phyloP scores from a whole-genome alignment of 1,284 basidiomycete genomes.

The Lentinus polychrous region DNA sequence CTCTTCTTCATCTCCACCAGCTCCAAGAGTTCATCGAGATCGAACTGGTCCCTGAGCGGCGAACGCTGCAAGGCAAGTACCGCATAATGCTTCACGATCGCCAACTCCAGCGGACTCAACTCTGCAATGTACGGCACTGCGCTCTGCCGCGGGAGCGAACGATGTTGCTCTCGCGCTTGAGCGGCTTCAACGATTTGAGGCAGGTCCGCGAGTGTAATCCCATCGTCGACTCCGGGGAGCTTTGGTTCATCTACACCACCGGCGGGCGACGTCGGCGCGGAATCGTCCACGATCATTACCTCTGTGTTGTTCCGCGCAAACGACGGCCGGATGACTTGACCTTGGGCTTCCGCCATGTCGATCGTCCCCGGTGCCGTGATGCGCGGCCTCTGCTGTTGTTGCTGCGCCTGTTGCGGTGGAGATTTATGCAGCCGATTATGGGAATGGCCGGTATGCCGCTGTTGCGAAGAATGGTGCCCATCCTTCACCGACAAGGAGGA shows the following conservation, averaged over 20 bases:
- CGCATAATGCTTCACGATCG: slow-evolving; percentile 91
- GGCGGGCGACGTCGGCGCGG: slow-evolving; percentile 62
- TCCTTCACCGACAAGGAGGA: slow-evolving; percentile 2
- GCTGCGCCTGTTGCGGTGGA: slow-evolving; percentile 23
- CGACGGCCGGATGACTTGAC: slow-evolving; percentile 62
- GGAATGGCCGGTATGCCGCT: too few species aligned
- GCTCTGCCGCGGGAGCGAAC: slow-evolving; percentile 70
- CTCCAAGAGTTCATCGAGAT: slow-evolving; percentile 91
- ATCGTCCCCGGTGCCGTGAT: slow-evolving; percentile 32
- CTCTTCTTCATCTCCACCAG: slow-evolving; percentile 90
- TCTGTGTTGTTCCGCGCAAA: slow-evolving; percentile 81
- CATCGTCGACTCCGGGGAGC: slow-evolving; percentile 54
- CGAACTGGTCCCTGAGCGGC: slow-evolving; percentile 75
- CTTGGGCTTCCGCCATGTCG: slow-evolving; percentile 28
- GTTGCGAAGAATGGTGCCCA: background rate
- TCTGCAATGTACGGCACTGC: slow-evolving; percentile 80
- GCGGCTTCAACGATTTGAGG: slow-evolving; percentile 90
- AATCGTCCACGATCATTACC: slow-evolving; percentile 87
- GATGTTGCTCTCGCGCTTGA: slow-evolving; percentile 80
- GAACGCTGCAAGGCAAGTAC: slow-evolving; percentile 76
- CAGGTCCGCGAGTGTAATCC: slow-evolving; percentile 94
- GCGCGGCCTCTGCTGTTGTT: slow-evolving; percentile 32
- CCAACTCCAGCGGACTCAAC: slow-evolving; percentile 77
- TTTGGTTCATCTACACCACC: slow-evolving; percentile 29
- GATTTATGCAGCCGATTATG: slow-evolving; percentile 14